Base-by-base conservation (phyloP, 2,329 filamentous ascomycete species). In the Balansia obtecta region DNA sequence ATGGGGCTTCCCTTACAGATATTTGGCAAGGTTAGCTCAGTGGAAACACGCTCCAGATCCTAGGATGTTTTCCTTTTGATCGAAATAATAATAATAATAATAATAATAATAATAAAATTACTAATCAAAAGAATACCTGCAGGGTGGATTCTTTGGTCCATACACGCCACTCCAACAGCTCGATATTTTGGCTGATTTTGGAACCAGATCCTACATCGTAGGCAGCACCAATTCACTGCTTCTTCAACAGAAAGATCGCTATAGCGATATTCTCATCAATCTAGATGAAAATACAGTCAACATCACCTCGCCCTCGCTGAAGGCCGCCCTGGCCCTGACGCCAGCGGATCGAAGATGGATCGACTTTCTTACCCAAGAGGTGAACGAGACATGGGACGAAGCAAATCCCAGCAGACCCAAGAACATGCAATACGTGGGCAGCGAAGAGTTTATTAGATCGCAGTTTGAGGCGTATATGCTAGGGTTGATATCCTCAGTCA, bases 381-480 rank as follows among this genome's bases (percentile, higher is more conserved):
- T 98, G 20, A 87, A 93, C 60, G 89, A 97, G 56, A 96, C 93
- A 0, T 98, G 93, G 93, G 93, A 98, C 63, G 88, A 95, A 41
- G 73, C 82, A 4, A 91, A 97, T 61, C 93, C 93, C 0, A 80
- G 82, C 54, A 78, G 87, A 45, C 93, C 93, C n/a, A 96, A 89
- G 61, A 95, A 88, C 2, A 84, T 96, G 73, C 90, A 90, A 32
- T 98, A 96, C 61, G 83, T 88, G 38, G 93, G 93, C 32, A 96
- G 89, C 55, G 93, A 98, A 68, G 93, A 97, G 64, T 96, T 96
- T 61, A 98, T 98, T 59, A 82, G 93, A 32, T 80, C 96, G 40
- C 91, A 97, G 61, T 98, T 98, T 55, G 93, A 98, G 68, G 90
- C 96, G 61, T 98, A 98, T 63, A 77, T 98, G 6, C 77, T 97